phyloP scores from a whole-genome alignment of 495 filamentous ascomycete genomes.

The Mytilinidion resinicola region DNA sequence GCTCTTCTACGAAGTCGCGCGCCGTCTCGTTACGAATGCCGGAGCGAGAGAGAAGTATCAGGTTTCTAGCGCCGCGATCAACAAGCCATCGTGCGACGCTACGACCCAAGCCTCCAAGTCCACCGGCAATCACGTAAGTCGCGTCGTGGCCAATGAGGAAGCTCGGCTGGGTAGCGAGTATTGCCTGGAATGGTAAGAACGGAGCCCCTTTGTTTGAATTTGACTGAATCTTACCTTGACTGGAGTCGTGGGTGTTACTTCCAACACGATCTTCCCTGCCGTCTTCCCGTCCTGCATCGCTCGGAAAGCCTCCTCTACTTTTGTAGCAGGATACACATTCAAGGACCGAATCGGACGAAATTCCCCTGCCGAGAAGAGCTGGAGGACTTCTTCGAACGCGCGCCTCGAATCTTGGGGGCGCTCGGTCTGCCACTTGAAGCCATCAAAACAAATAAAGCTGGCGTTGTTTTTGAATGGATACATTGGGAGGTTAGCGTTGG shows the following conservation, averaged over 20 bases:
- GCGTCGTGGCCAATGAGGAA: constrained; percentile 1
- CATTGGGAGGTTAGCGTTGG: constrained; percentile 16
- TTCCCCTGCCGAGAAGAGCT: too few species aligned
- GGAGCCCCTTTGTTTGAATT: too few species aligned
- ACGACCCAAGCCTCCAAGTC: constrained; percentile 30
- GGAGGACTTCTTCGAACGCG: too few species aligned
- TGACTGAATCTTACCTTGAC: too few species aligned
- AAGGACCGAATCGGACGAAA: too few species aligned
- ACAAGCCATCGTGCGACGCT: constrained; percentile 29
- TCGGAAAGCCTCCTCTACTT: neutral
- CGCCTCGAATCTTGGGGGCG: too few species aligned
- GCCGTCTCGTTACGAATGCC: too few species aligned
- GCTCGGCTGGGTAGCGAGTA: too few species aligned
- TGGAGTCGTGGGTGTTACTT: too few species aligned
- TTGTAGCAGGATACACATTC: neutral
- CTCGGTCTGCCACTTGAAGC: neutral
- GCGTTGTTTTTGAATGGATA: constrained; percentile 35
- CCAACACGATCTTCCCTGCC: neutral
- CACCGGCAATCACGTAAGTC: constrained; percentile 32
- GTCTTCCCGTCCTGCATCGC: neutral
- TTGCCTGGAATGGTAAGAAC: too few species aligned
- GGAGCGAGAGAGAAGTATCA: constrained; percentile 20
- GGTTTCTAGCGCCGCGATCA: constrained; percentile 24
- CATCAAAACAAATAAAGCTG: constrained; percentile 13
- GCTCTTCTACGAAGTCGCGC: too few species aligned